Conservation (phyloP, 1,284 basidiomycete species). For the Microbotryum silenes-acaulis region DNA sequence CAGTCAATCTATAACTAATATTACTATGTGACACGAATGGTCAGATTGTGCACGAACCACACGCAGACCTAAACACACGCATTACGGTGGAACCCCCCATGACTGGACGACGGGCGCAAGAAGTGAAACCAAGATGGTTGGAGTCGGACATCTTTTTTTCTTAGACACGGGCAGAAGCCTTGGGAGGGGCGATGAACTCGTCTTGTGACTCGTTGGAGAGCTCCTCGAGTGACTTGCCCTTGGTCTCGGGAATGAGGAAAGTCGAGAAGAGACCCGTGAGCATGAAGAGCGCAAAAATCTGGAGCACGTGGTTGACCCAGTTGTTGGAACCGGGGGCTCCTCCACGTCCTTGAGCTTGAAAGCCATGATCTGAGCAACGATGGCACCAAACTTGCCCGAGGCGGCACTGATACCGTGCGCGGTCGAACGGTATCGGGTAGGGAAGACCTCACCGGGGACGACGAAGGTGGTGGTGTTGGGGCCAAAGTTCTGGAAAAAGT, state of each 20-base stretch:
- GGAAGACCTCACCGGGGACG: conserved; percentile 72
- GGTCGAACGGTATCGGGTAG: conserved; percentile 59
- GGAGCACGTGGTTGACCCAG: conserved; percentile 44
- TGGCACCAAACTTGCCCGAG: conserved; percentile 65
- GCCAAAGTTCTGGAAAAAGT: conserved; percentile 51
- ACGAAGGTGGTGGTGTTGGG: conserved; percentile 75
- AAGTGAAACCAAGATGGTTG: no score
- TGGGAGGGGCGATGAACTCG: conserved; percentile 18
- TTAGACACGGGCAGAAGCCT: no score
- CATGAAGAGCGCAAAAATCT: conserved; percentile 69
- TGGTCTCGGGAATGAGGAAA: conserved; percentile 67
- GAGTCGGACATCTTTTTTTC: no score
- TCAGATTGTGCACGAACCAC: no score
- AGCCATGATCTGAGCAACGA: conserved; percentile 60
- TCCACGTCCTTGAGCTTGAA: conserved; percentile 32
- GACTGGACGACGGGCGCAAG: not conserved
- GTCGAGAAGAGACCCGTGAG: conserved; percentile 68
- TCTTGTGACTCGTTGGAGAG: conserved; percentile 34
- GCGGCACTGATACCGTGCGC: conserved; percentile 79
- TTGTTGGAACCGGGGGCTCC: conserved; percentile 13
- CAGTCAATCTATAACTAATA: no score
- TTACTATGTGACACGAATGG: no score
- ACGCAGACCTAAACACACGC: not conserved
- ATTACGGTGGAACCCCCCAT: not conserved
- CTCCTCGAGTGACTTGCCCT: conserved; percentile 58